These are phyloP conservation scores for Petrea volubilis DNA, from an alignment of 257 asterid genomes.

Conservation along the genomic window DNA sequence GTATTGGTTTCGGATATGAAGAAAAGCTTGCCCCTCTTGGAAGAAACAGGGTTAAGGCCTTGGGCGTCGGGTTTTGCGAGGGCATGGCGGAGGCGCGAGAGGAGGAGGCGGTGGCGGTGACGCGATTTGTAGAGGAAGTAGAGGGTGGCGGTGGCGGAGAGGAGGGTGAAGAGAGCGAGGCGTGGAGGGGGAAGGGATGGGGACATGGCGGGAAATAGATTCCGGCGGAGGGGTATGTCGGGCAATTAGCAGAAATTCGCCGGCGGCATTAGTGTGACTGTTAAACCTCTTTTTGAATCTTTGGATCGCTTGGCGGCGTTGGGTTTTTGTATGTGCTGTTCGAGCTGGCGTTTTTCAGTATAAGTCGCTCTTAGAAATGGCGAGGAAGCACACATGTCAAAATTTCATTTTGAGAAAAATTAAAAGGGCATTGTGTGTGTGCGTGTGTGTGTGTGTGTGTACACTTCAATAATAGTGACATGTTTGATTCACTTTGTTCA, in stretches of 20 bases:
- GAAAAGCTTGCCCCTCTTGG: conserved; percentile 68
- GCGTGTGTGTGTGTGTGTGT: too few species aligned
- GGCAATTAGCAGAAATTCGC: conserved; percentile 12
- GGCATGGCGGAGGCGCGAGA: conserved; percentile 43
- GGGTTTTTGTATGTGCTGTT: background rate
- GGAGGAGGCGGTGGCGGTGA: conserved; percentile 58
- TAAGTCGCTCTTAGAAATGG: background rate
- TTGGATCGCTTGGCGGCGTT: background rate
- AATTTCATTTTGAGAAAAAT: too few species aligned
- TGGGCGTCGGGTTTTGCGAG: conserved; percentile 8
- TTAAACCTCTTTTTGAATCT: conserved; percentile 3
- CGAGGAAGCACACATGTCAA: background rate
- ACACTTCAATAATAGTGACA: too few species aligned
- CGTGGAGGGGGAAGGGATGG: conserved; percentile 57
- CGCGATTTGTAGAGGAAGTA: conserved; percentile 82
- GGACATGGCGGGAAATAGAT: conserved; percentile 43
- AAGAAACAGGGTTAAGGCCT: conserved; percentile 17
- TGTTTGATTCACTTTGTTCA: too few species aligned
- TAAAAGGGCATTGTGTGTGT: too few species aligned
- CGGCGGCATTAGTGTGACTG: conserved; percentile 5
- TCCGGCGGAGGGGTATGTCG: background rate
- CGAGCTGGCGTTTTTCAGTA: background rate
- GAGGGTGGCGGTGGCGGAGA: conserved; percentile 82
- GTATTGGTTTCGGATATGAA: conserved; percentile 81
- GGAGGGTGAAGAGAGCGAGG: conserved; percentile 63